phyloP scores from a whole-genome alignment of 805 yeast species.

The Ogataea salicorniae region DNA sequence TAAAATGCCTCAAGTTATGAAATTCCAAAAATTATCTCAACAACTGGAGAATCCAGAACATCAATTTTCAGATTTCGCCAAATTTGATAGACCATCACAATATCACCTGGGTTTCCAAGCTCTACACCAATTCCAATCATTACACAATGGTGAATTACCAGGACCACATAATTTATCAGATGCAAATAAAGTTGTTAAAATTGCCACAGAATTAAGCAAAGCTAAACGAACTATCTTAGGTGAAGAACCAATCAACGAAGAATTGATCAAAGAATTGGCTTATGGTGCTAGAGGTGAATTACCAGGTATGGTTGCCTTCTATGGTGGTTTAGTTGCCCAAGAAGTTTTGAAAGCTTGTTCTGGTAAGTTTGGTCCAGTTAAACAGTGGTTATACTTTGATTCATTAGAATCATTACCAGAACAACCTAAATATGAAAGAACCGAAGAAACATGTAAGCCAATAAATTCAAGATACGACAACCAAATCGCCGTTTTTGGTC shows the following conservation, averaged over 20 bases:
- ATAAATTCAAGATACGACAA: constrained; percentile 80
- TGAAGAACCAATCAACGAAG: constrained; percentile 50
- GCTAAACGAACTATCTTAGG: constrained; percentile 56
- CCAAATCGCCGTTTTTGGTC: constrained; percentile 94
- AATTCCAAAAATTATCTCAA: constrained; percentile 57
- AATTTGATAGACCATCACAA: constrained; percentile 87
- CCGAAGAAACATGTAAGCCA: constrained; percentile 69
- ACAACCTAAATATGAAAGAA: constrained; percentile 50
- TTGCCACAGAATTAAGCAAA: constrained; percentile 54
- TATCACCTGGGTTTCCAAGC: constrained; percentile 92
- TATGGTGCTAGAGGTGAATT: constrained; percentile 89
- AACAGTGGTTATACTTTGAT: constrained; percentile 90
- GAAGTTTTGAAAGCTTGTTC: constrained; percentile 94
- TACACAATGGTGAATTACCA: constrained; percentile 65
- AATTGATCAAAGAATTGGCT: constrained; percentile 65
- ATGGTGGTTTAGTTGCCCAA: constrained; percentile 94
- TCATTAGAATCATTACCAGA: constrained; percentile 87
- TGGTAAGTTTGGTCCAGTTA: constrained; percentile 90
- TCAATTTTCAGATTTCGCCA: constrained; percentile 82
- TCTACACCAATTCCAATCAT: constrained; percentile 63
- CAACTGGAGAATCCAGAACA: constrained; percentile 78
- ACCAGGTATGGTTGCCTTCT: constrained; percentile 83
- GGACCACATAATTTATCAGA: constrained; percentile 71
- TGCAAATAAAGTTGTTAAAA: constrained; percentile 57
- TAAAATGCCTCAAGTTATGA: constrained; percentile 64